A percentile compares a stretch with the other conserved stretches of the same genome.
These are phyloP conservation scores for Moricandia arvensis DNA, from an alignment of 345 rosid genomes.

Conservation along the genomic window DNA sequence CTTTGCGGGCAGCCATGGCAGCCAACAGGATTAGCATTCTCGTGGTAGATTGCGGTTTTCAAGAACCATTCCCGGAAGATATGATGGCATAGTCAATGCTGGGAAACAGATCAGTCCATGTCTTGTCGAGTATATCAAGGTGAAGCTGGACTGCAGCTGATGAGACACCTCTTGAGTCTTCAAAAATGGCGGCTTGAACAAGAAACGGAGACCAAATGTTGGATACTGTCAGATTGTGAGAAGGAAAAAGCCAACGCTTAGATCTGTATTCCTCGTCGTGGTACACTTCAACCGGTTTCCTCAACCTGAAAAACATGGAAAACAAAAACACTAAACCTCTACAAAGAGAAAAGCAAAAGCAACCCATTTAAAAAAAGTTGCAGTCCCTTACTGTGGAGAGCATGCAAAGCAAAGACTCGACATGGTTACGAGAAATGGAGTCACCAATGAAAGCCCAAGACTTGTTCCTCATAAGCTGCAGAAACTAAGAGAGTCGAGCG, in stretches of 20 bases:
- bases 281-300: slow-evolving; percentile 62
- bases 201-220: slow-evolving; percentile 96
- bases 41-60: slow-evolving; percentile 80
- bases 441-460: slow-evolving; percentile 87
- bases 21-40: slow-evolving; percentile 55
- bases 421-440: slow-evolving; percentile 94
- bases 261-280: slow-evolving; percentile 83
- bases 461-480: slow-evolving; percentile 71
- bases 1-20: slow-evolving; percentile 79
- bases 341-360: not conserved
- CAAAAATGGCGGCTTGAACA: slow-evolving; percentile 79
- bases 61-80: slow-evolving; percentile 98
- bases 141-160: slow-evolving; percentile 77
- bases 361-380: not conserved
- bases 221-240: slow-evolving; percentile 66
- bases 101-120: slow-evolving; percentile 56
- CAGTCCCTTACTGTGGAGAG: slow-evolving; percentile 52
- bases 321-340: not conserved
- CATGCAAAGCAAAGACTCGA: slow-evolving; percentile 85
- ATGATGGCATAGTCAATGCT: slow-evolving; percentile 68
- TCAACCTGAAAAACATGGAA: slow-evolving; percentile 90
- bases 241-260: slow-evolving; percentile 72
- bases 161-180: slow-evolving; percentile 80
- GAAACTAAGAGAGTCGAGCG: slow-evolving; percentile 60
- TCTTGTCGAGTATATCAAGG: slow-evolving; percentile 72